These are phyloP conservation scores for Coemansia sp. DNA, from an alignment of 192 early-diverging fungal genomes.

Conservation along the genomic window DNA sequence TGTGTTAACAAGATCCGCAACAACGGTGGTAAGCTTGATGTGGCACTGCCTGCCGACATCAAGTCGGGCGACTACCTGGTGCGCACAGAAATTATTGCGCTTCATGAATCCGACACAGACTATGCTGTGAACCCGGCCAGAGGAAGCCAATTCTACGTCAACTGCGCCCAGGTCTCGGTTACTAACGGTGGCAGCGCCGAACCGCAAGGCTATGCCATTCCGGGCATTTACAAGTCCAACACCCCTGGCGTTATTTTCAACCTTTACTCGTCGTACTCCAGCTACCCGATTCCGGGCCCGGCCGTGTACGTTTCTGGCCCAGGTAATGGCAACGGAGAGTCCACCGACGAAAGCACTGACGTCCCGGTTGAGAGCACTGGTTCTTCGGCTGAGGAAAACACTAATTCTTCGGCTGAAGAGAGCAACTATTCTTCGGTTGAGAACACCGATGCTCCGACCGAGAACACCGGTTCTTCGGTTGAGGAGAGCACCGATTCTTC, in stretches of 20 bases:
- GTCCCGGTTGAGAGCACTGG: neutral
- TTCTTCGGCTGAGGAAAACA: neutral
- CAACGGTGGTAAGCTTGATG: slow-evolving; percentile 25
- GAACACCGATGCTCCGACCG: neutral
- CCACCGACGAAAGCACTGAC: neutral
- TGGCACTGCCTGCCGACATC: slow-evolving; percentile 27
- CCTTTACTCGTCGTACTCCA: slow-evolving; percentile 8
- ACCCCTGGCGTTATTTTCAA: slow-evolving; percentile 29
- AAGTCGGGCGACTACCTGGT: slow-evolving; percentile 36
- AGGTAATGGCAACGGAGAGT: neutral
- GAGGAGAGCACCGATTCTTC: neutral
- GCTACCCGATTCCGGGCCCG: slow-evolving; percentile 32
- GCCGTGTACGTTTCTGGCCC: slow-evolving; percentile 25
- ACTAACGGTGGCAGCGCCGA: slow-evolving; percentile 15
- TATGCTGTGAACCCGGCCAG: slow-evolving; percentile 14
- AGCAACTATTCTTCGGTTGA: slow-evolving; percentile 3
- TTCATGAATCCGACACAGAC: slow-evolving; percentile 21
- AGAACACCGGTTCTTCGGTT: neutral
- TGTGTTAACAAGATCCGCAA: slow-evolving; percentile 27
- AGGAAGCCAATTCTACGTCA: slow-evolving; percentile 30
- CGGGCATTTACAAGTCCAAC: slow-evolving; percentile 22
- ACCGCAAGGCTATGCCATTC: slow-evolving; percentile 21
- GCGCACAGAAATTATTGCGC: slow-evolving; percentile 35
- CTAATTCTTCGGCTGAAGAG: neutral
- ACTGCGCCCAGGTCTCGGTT: slow-evolving; percentile 30